Evolutionary conservation across 129 eudicot species (phyloP).

Genomic region (Oenanthe sinensis): DNA sequence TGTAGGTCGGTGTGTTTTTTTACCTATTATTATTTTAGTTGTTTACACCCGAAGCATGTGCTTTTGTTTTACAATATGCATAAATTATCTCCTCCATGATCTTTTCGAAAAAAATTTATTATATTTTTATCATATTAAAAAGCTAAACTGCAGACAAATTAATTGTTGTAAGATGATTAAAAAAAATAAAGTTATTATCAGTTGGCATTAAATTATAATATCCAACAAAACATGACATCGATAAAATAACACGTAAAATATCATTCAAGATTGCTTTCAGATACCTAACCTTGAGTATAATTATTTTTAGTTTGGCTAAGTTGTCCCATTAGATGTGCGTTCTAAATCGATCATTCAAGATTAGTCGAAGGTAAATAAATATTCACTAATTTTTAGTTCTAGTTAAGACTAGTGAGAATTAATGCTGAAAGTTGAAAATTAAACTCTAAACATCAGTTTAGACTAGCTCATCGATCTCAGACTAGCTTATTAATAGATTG

Average conservation of each 20-base stretch:
- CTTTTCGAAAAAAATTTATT: not conserved
- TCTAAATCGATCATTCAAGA: too few relatives aligned
- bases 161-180: not conserved
- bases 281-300: not conserved
- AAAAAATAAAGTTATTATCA: not conserved
- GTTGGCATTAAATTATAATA: not conserved
- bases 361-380: too few relatives aligned
- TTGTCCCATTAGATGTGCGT: not conserved
- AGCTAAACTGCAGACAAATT: not conserved
- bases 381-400: too few relatives aligned
- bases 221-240: not conserved
- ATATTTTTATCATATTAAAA: not conserved
- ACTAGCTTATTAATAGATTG: too few relatives aligned
- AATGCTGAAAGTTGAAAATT: too few relatives aligned
- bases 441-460: too few relatives aligned
- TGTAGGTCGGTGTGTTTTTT: not conserved
- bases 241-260: not conserved
- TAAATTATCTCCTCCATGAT: not conserved
- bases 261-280: not conserved
- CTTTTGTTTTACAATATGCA: not conserved
- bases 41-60: not conserved
- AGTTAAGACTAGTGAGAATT: too few relatives aligned
- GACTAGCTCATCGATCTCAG: too few relatives aligned
- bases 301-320: not conserved
- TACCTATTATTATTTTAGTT: not conserved